Conservation (phyloP, 257 asterid species). For the Catharanthus roseus region DNA sequence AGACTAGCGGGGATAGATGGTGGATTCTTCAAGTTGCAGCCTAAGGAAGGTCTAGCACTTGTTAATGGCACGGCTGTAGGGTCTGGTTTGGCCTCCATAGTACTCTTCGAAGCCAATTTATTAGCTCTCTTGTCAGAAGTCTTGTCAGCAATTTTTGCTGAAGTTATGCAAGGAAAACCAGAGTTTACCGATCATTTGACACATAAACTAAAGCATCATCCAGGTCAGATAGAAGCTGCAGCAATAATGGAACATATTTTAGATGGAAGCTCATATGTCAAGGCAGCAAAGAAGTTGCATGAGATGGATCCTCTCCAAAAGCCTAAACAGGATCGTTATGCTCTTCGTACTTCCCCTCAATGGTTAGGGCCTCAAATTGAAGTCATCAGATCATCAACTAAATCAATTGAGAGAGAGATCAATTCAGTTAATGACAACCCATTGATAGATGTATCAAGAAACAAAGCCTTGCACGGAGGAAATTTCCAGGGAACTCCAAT, state of each 20-base stretch:
- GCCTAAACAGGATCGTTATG: slow-evolving; percentile 29
- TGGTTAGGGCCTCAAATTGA: slow-evolving; percentile 32
- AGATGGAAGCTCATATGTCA: slow-evolving; percentile 26
- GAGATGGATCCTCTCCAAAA: slow-evolving; percentile 25
- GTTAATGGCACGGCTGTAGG: slow-evolving; percentile 31
- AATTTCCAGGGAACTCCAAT: slow-evolving; percentile 32
- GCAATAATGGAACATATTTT: slow-evolving; percentile 29
- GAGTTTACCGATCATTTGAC: slow-evolving; percentile 30
- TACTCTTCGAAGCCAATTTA: slow-evolving; percentile 25
- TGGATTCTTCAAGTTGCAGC: slow-evolving; percentile 28
- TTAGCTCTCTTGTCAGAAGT: slow-evolving; percentile 21
- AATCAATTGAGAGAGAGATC: slow-evolving; percentile 27
- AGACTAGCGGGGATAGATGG: slow-evolving; percentile 13
- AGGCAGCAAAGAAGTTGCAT: slow-evolving; percentile 20
- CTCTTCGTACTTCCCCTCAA: slow-evolving; percentile 27
- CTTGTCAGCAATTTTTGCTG: slow-evolving; percentile 25
- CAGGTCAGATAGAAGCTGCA: slow-evolving; percentile 33
- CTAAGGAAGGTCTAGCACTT: slow-evolving; percentile 28
- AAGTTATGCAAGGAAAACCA: slow-evolving; percentile 27
- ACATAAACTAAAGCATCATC: slow-evolving; percentile 29
- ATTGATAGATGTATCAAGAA: slow-evolving; percentile 27
- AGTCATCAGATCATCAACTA: slow-evolving; percentile 25
- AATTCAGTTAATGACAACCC: slow-evolving; percentile 31
- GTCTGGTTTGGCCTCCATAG: slow-evolving; percentile 26
- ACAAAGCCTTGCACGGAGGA: slow-evolving; percentile 28